Evolutionary conservation across 2,329 filamentous ascomycete species (phyloP), one percentile per base, ranked within the genome.

Genomic region (Xylaria hypoxylon): DNA sequence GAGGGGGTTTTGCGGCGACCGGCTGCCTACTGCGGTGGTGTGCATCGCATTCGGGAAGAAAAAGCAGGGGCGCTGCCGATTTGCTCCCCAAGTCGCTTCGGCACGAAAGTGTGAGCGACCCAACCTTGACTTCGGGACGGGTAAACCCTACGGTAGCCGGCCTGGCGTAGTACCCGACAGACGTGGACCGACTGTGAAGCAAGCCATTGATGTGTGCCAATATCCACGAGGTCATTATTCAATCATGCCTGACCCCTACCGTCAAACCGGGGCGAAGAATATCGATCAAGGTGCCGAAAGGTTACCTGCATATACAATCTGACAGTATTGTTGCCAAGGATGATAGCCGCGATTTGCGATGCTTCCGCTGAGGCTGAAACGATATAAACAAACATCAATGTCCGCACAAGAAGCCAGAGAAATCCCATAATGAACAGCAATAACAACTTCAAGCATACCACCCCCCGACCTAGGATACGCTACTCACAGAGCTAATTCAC

Each of bases 301-400:
- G 53, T 47, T 48, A 50, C 24, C 10, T 51, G 47, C 19, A 53
- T 51, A 28, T 31, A 45, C n/a, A 42, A 51, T 35, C 17, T 31
- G n/a, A n/a, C 33, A 19, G 11, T 35, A 3, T 13, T 17, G 3
- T 53, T 55, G 51, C 52, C 51, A 53, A 61, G 31, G 56, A 38
- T 58, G 51, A 63, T 45, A 63, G 31, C 59, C 66, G 66, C 63
- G 38, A 44, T 58, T 64, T 58, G 63, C 63, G 59, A 66, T 58
- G 8, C 26, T 24, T 44, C 24, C 8, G 19, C 33, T 47, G 52
- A 66, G 44, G 45, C 31, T 42, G 31, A 48, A 48, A n/a, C 15
- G 1, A 48, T 45, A 31, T 38, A 53, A 51, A 33, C 7, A 22
- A 48, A 35, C 42, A 47, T 51, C 47, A 56, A 61, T 24, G 1